Percentiles rank a stretch among this genome's conserved stretches.
phyloP scores from a whole-genome alignment of 2,329 filamentous ascomycete genomes.

The Septoria petroselini region DNA sequence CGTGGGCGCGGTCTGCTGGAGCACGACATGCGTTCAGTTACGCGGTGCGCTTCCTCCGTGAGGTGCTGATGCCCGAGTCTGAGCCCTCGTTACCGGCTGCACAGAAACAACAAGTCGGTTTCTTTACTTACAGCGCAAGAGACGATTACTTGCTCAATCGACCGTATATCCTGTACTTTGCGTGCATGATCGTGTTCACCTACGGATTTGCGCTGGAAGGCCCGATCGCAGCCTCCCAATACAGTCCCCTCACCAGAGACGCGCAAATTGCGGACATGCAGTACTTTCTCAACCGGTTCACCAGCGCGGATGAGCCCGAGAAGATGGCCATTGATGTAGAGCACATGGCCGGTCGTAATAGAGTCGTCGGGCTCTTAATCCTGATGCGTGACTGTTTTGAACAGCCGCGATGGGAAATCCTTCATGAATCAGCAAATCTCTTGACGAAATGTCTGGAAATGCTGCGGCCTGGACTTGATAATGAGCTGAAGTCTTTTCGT shows the following conservation, averaged over 20 bases:
- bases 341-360: conserved; percentile 70
- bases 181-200: conserved; percentile 87
- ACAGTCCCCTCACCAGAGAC: conserved; percentile 56
- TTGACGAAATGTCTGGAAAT: conserved; percentile 76
- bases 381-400: conserved; percentile 78
- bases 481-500: conserved; percentile 13
- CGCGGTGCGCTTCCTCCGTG: conserved; percentile 79
- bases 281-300: conserved; percentile 69
- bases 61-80: conserved; percentile 66
- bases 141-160: conserved; percentile 88
- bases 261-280: conserved; percentile 77
- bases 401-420: conserved; percentile 82
- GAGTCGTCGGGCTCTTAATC: conserved; percentile 75
- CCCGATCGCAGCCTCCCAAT: conserved; percentile 44
- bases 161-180: conserved; percentile 94
- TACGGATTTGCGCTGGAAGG: conserved; percentile 92
- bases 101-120: conserved; percentile 35
- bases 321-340: no score
- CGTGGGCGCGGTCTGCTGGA: conserved; percentile 86
- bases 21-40: conserved; percentile 91
- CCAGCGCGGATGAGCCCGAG: conserved; percentile 70
- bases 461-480: conserved; percentile 40
- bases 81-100: conserved; percentile 3
- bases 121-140: conserved; percentile 67
- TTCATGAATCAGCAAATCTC: conserved; percentile 80